Conservation (phyloP, 2,329 filamentous ascomycete genomes). For the Claviceps sp. region DNA sequence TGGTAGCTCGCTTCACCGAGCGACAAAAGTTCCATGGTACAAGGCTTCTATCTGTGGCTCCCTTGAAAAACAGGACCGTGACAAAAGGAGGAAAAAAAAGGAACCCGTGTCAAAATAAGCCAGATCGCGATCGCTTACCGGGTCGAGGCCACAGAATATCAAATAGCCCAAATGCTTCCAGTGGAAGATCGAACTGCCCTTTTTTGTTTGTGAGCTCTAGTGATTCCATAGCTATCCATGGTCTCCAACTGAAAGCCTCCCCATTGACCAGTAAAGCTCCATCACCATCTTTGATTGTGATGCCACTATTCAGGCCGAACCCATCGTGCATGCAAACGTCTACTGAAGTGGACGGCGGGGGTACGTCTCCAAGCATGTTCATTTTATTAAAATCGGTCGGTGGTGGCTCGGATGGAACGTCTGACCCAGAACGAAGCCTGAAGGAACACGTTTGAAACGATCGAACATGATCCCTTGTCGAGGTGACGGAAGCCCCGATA, state of each 20-base stretch:
- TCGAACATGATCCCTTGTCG: not conserved
- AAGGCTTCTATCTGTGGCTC: not conserved
- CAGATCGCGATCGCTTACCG: constrained; percentile 38
- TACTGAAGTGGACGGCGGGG: constrained; percentile 67
- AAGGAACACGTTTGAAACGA: constrained; percentile 8
- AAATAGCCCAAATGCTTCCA: constrained; percentile 61
- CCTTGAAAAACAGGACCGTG: not conserved
- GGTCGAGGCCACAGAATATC: constrained; percentile 77
- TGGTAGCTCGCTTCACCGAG: not conserved
- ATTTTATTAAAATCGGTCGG: constrained; percentile 56
- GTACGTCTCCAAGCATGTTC: constrained; percentile 65
- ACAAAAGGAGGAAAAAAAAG: not conserved
- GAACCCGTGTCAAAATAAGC: not conserved
- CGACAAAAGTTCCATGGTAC: not conserved
- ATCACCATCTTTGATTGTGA: constrained; percentile 52
- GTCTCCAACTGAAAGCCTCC: constrained; percentile 79
- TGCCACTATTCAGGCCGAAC: constrained; percentile 74
- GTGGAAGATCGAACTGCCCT: constrained; percentile 66
- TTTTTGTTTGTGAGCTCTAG: constrained; percentile 54
- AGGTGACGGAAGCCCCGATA: not conserved
- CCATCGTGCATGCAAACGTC: constrained; percentile 73
- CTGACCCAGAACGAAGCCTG: constrained; percentile 8
- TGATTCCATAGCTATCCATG: constrained; percentile 47
- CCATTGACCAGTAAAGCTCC: constrained; percentile 72
- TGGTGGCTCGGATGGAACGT: constrained; percentile 20